Conservation (phyloP, 352 stramenopile species). For the Phytopythium delawarense region DNA sequence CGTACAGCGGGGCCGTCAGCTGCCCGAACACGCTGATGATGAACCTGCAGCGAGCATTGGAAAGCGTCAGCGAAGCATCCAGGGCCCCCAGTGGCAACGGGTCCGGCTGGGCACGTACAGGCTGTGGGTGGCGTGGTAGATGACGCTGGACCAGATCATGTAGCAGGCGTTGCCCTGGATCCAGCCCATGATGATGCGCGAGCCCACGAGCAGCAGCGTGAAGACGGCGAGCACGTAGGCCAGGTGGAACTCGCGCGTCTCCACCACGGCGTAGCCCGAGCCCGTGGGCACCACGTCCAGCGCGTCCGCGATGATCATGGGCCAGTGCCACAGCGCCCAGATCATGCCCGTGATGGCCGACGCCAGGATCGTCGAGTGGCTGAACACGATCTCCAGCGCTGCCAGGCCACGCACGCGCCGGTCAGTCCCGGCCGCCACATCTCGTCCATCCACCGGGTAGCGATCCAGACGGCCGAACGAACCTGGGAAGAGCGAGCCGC, state of each 20-base stretch:
- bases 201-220: constrained; percentile 74
- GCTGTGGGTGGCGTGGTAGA: constrained; percentile 85
- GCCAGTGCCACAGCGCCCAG: constrained; percentile 85
- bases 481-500: constrained; percentile 85
- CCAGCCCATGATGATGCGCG: constrained; percentile 90
- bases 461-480: background rate
- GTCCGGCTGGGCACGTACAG: constrained; percentile 46
- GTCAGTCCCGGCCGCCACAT: background rate
- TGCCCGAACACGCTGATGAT: constrained; percentile 88
- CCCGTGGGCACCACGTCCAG: constrained; percentile 63
- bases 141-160: constrained; percentile 85
- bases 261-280: constrained; percentile 74
- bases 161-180: constrained; percentile 87
- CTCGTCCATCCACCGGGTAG: no score
- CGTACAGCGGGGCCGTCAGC: constrained; percentile 75
- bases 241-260: constrained; percentile 74
- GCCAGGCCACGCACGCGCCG: background rate
- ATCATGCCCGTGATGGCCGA: constrained; percentile 79
- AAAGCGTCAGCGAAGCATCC: background rate
- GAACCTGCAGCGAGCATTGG: constrained; percentile 34
- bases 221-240: constrained; percentile 78
- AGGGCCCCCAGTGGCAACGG: background rate
- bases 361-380: constrained; percentile 84
- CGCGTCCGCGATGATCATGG: constrained; percentile 87
- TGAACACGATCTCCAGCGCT: constrained; percentile 87